Evolutionary conservation across 1,139 yeast genomes (phyloP).

Genomic region (Blastobotrys petasosporus): DNA sequence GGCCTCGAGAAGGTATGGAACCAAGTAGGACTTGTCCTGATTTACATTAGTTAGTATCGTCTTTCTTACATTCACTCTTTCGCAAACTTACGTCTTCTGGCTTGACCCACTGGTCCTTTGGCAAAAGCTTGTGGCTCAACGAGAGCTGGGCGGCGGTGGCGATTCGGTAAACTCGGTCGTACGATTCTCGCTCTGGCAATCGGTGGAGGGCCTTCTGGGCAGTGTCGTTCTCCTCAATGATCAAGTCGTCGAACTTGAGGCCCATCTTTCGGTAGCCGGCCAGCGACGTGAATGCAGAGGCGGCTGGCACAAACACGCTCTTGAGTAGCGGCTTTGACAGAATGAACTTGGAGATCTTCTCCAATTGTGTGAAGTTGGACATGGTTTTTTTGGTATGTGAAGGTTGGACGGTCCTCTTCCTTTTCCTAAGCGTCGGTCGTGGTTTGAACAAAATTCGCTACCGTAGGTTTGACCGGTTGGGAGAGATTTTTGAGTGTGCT

Average conservation of each 20-base stretch:
- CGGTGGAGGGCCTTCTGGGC: conserved; percentile 85
- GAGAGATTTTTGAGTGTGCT: not conserved
- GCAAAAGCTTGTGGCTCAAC: conserved; percentile 77
- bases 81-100: conserved; percentile 48
- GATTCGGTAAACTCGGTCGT: conserved; percentile 88
- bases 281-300: conserved; percentile 62
- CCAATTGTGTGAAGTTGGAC: conserved; percentile 78
- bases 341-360: conserved; percentile 74
- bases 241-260: conserved; percentile 75
- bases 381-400: conserved; percentile 30
- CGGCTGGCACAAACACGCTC: conserved; percentile 70
- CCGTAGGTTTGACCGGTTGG: too few species aligned
- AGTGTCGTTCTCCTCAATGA: conserved; percentile 80
- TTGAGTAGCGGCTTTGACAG: conserved; percentile 74
- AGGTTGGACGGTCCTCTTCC: not conserved
- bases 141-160: conserved; percentile 88
- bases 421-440: too few species aligned
- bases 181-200: conserved; percentile 75
- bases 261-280: conserved; percentile 95
- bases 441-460: too few species aligned
- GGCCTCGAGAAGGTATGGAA: conserved; percentile 88
- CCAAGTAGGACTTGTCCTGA: conserved; percentile 68
- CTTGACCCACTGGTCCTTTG: conserved; percentile 69
- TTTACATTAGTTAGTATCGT: conserved; percentile 9
- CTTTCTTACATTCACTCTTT: not conserved